phyloP scores from a whole-genome alignment of 306 rosid genomes.

The Citrullus colocynthis region DNA sequence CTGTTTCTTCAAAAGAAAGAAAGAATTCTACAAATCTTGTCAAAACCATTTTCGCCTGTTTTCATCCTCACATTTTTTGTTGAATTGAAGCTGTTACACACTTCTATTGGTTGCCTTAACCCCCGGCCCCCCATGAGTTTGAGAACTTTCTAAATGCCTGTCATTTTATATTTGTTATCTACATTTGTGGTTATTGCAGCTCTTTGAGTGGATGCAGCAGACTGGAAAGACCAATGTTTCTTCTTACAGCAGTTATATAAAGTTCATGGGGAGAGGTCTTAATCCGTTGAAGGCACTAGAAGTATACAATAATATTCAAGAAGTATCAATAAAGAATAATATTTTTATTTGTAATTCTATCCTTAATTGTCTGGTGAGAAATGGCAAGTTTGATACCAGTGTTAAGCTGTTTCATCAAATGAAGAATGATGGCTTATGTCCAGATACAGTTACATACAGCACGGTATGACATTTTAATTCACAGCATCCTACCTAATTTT shows the following conservation, averaged over 20 bases:
- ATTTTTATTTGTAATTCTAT: constrained; percentile 60
- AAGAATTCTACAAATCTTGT: not conserved
- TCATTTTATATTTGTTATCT: not conserved
- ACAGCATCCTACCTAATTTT: not conserved
- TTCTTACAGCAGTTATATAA: constrained; percentile 58
- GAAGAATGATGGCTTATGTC: constrained; percentile 60
- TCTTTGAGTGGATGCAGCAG: constrained; percentile 84
- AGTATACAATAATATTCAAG: constrained; percentile 47
- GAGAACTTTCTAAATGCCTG: not conserved
- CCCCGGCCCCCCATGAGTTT: not conserved
- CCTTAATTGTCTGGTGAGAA: constrained; percentile 53
- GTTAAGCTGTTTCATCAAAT: constrained; percentile 54
- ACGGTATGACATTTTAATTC: constrained; percentile 37
- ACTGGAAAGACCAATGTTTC: constrained; percentile 44
- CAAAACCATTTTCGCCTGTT: not conserved
- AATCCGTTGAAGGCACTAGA: constrained; percentile 48
- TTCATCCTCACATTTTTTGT: not conserved
- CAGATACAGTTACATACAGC: constrained; percentile 79
- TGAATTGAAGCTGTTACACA: not conserved
- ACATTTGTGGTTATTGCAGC: constrained; percentile 38
- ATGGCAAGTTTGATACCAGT: constrained; percentile 48
- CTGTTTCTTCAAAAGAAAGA: not conserved
- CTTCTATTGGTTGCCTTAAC: not conserved
- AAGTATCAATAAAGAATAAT: constrained; percentile 39
- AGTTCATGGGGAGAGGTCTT: constrained; percentile 52